Evolutionary conservation across 345 rosid species (phyloP).

Genomic region (Erysimum cheiranthoides): DNA sequence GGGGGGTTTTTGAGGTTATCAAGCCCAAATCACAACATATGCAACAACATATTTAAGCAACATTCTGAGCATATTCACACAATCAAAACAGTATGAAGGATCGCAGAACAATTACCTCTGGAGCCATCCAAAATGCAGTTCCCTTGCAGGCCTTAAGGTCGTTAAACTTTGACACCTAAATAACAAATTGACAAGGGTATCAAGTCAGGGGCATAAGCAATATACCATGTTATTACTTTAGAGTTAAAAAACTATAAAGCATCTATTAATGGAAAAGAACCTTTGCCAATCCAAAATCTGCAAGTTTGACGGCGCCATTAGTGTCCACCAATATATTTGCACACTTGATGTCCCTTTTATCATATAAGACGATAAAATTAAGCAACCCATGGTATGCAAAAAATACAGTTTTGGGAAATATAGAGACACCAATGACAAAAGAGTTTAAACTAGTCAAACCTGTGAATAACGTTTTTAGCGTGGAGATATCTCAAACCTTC

Average conservation of each 20-base stretch:
- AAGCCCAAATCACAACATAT: neutral
- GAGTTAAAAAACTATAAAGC: constrained; percentile 35
- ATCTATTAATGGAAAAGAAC: too few relatives aligned
- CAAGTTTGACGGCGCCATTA: too few relatives aligned
- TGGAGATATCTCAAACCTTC: constrained; percentile 87
- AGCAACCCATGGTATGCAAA: constrained; percentile 12
- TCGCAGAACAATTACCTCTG: constrained; percentile 65
- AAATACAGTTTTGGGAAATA: neutral
- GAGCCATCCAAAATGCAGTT: constrained; percentile 97
- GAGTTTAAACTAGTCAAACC: constrained; percentile 65
- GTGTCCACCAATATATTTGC: constrained; percentile 86
- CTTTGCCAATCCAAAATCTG: too few relatives aligned
- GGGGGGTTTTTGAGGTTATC: neutral
- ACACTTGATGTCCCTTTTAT: constrained; percentile 87
- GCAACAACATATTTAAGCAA: neutral
- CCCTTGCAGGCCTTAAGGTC: constrained; percentile 86
- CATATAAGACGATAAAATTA: constrained; percentile 23
- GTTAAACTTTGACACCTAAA: constrained; percentile 77
- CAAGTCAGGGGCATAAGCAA: neutral
- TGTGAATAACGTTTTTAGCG: constrained; percentile 70
- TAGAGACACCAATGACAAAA: neutral
- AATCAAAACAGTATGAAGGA: constrained; percentile 7
- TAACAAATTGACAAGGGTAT: constrained; percentile 16
- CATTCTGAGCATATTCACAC: constrained; percentile 21
- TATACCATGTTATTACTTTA: neutral